These are phyloP conservation scores for Rhytidhysteron rufulum DNA, from an alignment of 2,329 filamentous ascomycete genomes.

Conservation along the genomic window DNA sequence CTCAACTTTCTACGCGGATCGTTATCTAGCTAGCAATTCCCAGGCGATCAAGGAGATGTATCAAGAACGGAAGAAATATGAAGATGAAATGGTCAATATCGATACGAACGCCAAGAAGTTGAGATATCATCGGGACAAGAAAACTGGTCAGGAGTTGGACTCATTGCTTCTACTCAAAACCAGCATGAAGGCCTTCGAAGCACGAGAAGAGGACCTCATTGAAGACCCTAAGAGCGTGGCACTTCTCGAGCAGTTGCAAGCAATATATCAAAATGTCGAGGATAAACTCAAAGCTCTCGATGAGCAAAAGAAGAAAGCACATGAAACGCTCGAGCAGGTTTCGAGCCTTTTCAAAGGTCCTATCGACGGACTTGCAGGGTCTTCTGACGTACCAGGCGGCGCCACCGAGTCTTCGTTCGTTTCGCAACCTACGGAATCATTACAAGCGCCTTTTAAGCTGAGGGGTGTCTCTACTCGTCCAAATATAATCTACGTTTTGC, in stretches of 20 bases:
- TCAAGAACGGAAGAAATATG: constrained; percentile 31
- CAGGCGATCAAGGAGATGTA: constrained; percentile 47
- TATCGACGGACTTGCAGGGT: constrained; percentile 30
- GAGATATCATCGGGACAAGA: constrained; percentile 27
- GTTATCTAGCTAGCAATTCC: constrained; percentile 54
- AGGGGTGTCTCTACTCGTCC: constrained; percentile 57
- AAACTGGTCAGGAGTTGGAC: constrained; percentile 27
- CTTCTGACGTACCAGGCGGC: constrained; percentile 25
- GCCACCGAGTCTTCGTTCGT: constrained; percentile 26
- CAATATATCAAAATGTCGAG: constrained; percentile 27
- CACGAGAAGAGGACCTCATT: constrained; percentile 9
- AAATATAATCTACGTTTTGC: constrained; percentile 55
- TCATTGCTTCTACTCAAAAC: constrained; percentile 37
- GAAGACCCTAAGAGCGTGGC: constrained; percentile 15
- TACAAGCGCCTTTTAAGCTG: constrained; percentile 49
- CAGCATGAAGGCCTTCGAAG: constrained; percentile 32
- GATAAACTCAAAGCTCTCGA: constrained; percentile 37
- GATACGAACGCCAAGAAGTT: constrained; percentile 33
- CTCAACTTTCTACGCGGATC: constrained; percentile 54
- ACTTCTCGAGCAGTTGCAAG: constrained; percentile 23
- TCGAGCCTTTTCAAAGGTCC: constrained; percentile 46
- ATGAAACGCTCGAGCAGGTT: constrained; percentile 40
- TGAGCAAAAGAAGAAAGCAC: constrained; percentile 37
- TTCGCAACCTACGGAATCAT: constrained; percentile 6
- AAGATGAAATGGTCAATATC: constrained; percentile 26